Evolutionary conservation across 2,329 filamentous ascomycete genomes (phyloP).

Genomic region (Verticillium zaregamsianum): DNA sequence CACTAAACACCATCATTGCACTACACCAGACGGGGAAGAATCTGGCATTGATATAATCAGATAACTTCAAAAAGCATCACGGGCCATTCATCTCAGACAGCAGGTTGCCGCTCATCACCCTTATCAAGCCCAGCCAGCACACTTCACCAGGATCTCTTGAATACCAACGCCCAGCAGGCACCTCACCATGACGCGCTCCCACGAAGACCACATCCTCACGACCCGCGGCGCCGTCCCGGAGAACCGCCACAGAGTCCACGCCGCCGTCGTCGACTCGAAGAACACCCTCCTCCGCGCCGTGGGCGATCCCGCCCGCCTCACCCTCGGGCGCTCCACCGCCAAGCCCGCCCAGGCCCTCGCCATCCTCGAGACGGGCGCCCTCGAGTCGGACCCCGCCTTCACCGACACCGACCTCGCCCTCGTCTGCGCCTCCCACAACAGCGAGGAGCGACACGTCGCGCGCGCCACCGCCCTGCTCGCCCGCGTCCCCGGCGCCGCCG

Average conservation of each 20-base stretch:
- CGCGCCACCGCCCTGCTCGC: constrained; percentile 32
- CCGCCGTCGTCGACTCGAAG: constrained; percentile 31
- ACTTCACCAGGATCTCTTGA: too few species aligned
- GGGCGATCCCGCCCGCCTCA: constrained; percentile 36
- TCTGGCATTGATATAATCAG: too few species aligned
- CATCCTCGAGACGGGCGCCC: constrained; percentile 34
- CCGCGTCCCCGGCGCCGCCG: constrained; percentile 23
- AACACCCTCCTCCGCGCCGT: constrained; percentile 33
- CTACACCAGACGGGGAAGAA: too few species aligned
- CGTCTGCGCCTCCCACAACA: constrained; percentile 43
- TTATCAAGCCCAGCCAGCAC: too few species aligned
- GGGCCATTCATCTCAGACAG: too few species aligned
- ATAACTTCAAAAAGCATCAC: too few species aligned
- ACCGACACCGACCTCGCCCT: constrained; percentile 38
- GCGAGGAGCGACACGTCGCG: constrained; percentile 33
- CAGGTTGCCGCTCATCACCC: too few species aligned
- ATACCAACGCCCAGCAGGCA: not conserved
- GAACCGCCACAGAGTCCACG: constrained; percentile 39
- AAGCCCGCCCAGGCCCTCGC: constrained; percentile 42
- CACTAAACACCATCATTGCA: too few species aligned
- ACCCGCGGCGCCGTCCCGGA: constrained; percentile 35
- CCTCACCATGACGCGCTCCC: not conserved
- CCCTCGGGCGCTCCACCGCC: constrained; percentile 38
- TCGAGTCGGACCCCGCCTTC: constrained; percentile 24
- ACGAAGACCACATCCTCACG: constrained; percentile 27